A percentile compares a stretch with the other conserved stretches of the same genome.
phyloP scores from a whole-genome alignment of 2,329 filamentous ascomycete species.

The Passalora sequoiae region DNA sequence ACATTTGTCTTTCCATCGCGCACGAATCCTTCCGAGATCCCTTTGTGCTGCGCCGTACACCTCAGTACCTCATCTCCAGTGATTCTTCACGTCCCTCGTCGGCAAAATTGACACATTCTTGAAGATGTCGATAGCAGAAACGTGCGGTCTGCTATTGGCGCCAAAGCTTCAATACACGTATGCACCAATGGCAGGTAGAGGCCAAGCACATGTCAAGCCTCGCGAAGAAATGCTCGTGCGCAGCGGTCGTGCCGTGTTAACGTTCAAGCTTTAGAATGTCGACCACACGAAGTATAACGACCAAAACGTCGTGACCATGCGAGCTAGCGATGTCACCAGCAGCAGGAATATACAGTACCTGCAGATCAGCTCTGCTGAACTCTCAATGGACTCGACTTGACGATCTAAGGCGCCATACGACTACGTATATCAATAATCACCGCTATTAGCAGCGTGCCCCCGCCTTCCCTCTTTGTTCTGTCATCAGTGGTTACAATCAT shows the following conservation, averaged over 20 bases:
- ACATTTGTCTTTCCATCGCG: too few relatives aligned
- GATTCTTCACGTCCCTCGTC: neutral
- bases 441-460: too few relatives aligned
- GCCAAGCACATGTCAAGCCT: slow-evolving; percentile 1
- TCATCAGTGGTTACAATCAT: too few relatives aligned
- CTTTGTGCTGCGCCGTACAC: neutral
- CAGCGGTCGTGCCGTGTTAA: neutral
- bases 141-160: neutral
- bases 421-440: too few relatives aligned
- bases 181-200: neutral
- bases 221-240: neutral
- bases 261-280: neutral
- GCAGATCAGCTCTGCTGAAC: neutral
- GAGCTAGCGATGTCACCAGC: neutral
- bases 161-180: neutral
- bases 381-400: neutral
- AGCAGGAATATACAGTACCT: neutral
- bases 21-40: neutral
- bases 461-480: too few relatives aligned
- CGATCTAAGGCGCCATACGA: neutral
- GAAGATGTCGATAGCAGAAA: neutral
- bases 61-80: too few relatives aligned
- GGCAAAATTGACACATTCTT: neutral
- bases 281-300: neutral
- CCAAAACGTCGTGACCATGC: neutral